Evolutionary conservation across 2,329 filamentous ascomycete genomes (phyloP), one percentile per base, ranked within the genome.

Genomic region (Plectosphaerella cucumerina): DNA sequence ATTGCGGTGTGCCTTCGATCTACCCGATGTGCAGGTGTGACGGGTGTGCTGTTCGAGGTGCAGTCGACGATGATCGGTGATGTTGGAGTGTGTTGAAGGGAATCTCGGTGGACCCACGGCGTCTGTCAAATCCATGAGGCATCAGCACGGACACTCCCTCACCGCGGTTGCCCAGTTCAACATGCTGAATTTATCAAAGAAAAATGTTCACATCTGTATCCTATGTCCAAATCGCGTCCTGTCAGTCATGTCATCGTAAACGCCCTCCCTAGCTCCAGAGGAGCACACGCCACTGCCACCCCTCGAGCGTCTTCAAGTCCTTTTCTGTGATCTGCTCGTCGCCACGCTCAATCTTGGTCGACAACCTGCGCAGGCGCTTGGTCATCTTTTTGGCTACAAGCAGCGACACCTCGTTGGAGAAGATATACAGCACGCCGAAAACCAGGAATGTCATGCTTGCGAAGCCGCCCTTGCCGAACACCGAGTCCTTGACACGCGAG

Each of bases 281-380:
- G 54, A 83, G 53, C 18, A 83, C 69, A 47, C 78, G 66, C 80
- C 80, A 83, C 51, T 80, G 68, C 80, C 80, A 83, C 1, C 80
- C 78, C 33, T 72, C 67, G 17, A 83, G 62, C 14, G 74, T 42
- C 58, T 72, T 72, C 53, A 82, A 50, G 51, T 84, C 80, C 34
- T 65, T 66, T 20, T 80, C 76, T 2, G 65, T 66, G 4, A 82
- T 53, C 26, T 71, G 68, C 6, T 71, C 65, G 23, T 75, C 69
- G 5, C 75, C 76, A 1, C 68, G 60, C 60, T 81, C 75, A 15
- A 82, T 66, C 58, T 75, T 73, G 21, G 66, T 60, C 23, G 67
- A 64, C 8, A 83, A 69, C 44, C 69, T 70, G 65, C 73, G 77
- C 45, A 82, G 59, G 23, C 78, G 66, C 61, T 74, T 77, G 26